phyloP scores from a whole-genome alignment of 2,329 filamentous ascomycete species.

The Xylaria sp. region DNA sequence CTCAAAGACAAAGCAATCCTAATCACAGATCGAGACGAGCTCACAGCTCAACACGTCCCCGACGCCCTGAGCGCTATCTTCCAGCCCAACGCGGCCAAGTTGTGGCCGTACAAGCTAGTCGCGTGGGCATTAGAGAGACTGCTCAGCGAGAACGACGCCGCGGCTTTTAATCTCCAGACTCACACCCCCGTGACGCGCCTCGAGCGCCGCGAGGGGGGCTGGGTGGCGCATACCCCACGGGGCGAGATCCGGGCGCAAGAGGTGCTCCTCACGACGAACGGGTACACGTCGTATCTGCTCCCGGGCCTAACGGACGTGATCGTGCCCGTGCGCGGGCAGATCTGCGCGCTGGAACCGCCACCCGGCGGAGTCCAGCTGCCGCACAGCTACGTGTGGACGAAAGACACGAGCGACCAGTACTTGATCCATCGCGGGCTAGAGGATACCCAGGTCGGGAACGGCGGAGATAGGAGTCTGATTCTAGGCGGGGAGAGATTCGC shows the following conservation, averaged over 20 bases:
- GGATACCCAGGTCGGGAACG: conserved; percentile 30
- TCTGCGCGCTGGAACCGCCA: conserved; percentile 73
- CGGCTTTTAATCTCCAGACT: conserved; percentile 76
- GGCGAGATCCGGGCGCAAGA: conserved; percentile 71
- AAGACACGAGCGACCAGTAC: conserved; percentile 32
- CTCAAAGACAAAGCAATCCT: conserved; percentile 62
- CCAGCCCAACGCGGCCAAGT: conserved; percentile 71
- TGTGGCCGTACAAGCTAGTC: conserved; percentile 90
- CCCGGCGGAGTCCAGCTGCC: conserved; percentile 36
- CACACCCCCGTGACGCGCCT: conserved; percentile 71
- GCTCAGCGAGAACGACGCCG: conserved; percentile 46
- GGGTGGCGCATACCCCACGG: conserved; percentile 74
- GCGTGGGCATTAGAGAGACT: conserved; percentile 74
- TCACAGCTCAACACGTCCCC: conserved; percentile 66
- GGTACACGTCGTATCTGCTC: conserved; percentile 80
- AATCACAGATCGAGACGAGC: conserved; percentile 52
- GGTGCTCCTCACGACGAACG: conserved; percentile 85
- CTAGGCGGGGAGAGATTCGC: conserved; percentile 75
- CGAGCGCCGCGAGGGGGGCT: conserved; percentile 51
- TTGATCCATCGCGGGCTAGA: conserved; percentile 35
- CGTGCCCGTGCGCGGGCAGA: conserved; percentile 77
- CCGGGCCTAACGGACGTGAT: conserved; percentile 73
- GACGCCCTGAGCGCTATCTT: conserved; percentile 71
- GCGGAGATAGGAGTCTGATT: conserved; percentile 60
- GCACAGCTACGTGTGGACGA: conserved; percentile 39